phyloP scores from a whole-genome alignment of 1,139 yeast species.

The Pichia sp. region DNA sequence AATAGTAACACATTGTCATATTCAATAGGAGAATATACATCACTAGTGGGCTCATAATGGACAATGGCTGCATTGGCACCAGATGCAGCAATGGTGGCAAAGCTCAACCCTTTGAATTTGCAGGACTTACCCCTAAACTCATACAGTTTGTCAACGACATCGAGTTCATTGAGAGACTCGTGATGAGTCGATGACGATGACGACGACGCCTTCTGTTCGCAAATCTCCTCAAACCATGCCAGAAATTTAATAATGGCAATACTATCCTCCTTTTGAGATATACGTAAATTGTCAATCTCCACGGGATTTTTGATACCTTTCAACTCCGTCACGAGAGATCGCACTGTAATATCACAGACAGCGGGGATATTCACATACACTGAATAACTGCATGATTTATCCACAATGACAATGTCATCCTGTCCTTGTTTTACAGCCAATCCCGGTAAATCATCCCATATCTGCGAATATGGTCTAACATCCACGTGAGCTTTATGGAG shows the following conservation, averaged over 20 bases:
- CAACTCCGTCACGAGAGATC: slow-evolving; percentile 31
- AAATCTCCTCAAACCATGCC: slow-evolving; percentile 47
- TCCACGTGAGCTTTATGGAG: slow-evolving; percentile 28
- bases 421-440: too few relatives aligned
- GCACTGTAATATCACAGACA: slow-evolving; percentile 16
- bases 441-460: slow-evolving; percentile 37
- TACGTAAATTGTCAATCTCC: slow-evolving; percentile 42
- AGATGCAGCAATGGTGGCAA: slow-evolving; percentile 47
- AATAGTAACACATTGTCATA: slow-evolving; percentile 36
- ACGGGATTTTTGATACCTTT: slow-evolving; percentile 43
- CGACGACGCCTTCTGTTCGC: too few relatives aligned
- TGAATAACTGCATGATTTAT: slow-evolving; percentile 43
- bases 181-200: too few relatives aligned
- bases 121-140: slow-evolving; percentile 37
- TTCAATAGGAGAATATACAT: slow-evolving; percentile 35
- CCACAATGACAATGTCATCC: too few relatives aligned
- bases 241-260: slow-evolving; percentile 45
- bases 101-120: slow-evolving; percentile 45
- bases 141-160: slow-evolving; percentile 40
- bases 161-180: slow-evolving; percentile 34
- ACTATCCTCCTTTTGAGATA: slow-evolving; percentile 49
- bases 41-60: slow-evolving; percentile 48
- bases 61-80: slow-evolving; percentile 51
- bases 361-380: slow-evolving; percentile 36
- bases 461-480: slow-evolving; percentile 34